Conservation (phyloP, 441 rosid genomes). For the Omphalea diandra region DNA sequence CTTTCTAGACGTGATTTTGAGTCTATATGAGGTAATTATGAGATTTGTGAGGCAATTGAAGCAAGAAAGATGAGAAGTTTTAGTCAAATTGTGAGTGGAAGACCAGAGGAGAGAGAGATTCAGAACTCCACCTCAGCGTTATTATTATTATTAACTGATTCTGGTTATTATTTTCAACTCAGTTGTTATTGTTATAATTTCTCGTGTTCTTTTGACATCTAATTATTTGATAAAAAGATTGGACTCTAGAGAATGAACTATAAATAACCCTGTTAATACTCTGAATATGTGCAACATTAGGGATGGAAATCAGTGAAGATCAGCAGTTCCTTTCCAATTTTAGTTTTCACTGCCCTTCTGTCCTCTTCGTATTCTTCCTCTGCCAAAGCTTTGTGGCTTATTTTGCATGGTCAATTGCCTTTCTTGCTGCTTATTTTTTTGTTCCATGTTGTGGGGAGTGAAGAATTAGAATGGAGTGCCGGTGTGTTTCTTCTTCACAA, state of each 20-base stretch:
- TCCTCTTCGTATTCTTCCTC: neutral
- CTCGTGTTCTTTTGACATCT: neutral
- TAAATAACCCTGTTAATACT: neutral
- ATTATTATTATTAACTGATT: neutral
- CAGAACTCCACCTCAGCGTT: too few relatives aligned
- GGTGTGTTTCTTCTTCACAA: neutral
- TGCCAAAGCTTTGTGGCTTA: neutral
- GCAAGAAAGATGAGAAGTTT: neutral
- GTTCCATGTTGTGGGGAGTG: neutral
- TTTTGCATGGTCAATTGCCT: too few relatives aligned
- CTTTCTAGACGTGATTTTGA: slow-evolving; percentile 10
- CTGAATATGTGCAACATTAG: neutral
- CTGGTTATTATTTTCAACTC: neutral
- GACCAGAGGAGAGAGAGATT: neutral
- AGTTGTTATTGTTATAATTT: too few relatives aligned
- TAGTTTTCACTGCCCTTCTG: neutral
- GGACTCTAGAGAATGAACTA: neutral
- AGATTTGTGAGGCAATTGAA: neutral
- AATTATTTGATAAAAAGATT: neutral
- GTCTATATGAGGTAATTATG: neutral
- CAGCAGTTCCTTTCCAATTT: neutral
- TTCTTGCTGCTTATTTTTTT: slow-evolving; percentile 4
- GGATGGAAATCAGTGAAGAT: neutral
- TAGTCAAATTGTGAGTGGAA: neutral
- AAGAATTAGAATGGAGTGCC: neutral